Percentiles rank a stretch among this genome's conserved stretches.
These are phyloP conservation scores for Calycina herbarum DNA, from an alignment of 2,329 filamentous ascomycete species.

Conservation along the genomic window DNA sequence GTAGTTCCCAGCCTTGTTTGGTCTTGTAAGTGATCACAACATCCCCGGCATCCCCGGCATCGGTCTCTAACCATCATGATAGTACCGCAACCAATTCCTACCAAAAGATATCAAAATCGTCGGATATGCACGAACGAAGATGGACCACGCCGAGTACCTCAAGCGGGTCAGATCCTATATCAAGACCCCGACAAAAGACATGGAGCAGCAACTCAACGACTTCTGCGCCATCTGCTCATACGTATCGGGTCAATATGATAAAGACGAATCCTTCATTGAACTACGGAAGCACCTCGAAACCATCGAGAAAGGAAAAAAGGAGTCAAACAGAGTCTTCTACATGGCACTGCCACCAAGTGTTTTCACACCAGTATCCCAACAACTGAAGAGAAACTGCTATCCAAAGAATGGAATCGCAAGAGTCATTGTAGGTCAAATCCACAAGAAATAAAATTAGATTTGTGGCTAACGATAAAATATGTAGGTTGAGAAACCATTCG, in stretches of 20 bases:
- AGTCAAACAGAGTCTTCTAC: slow-evolving; percentile 95
- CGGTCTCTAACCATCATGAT: slow-evolving; percentile 19
- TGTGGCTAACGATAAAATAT: slow-evolving; percentile 27
- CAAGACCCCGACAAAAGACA: slow-evolving; percentile 96
- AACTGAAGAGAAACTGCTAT: slow-evolving; percentile 97
- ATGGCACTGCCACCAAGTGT: slow-evolving; percentile 98
- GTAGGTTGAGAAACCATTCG: slow-evolving; percentile 98
- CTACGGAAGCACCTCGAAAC: slow-evolving; percentile 84
- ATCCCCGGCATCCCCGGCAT: background rate
- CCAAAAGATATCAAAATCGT: slow-evolving; percentile 95
- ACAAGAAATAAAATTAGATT: background rate
- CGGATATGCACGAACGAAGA: slow-evolving; percentile 98
- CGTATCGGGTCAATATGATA: slow-evolving; percentile 95
- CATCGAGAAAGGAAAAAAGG: slow-evolving; percentile 77
- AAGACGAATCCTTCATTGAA: slow-evolving; percentile 88
- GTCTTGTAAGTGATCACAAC: slow-evolving; percentile 69
- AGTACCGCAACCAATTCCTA: slow-evolving; percentile 99
- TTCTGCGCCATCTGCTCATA: slow-evolving; percentile 90
- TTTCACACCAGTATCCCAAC: slow-evolving; percentile 96
- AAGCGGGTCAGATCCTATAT: slow-evolving; percentile 96
- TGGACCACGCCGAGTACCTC: slow-evolving; percentile 96
- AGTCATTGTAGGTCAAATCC: slow-evolving; percentile 72
- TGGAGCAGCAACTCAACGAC: slow-evolving; percentile 90
- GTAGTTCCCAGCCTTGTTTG: slow-evolving; percentile 95
- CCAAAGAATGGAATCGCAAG: slow-evolving; percentile 86